phyloP scores from a whole-genome alignment of 2,329 filamentous ascomycete genomes.

The Cadophora sp. region DNA sequence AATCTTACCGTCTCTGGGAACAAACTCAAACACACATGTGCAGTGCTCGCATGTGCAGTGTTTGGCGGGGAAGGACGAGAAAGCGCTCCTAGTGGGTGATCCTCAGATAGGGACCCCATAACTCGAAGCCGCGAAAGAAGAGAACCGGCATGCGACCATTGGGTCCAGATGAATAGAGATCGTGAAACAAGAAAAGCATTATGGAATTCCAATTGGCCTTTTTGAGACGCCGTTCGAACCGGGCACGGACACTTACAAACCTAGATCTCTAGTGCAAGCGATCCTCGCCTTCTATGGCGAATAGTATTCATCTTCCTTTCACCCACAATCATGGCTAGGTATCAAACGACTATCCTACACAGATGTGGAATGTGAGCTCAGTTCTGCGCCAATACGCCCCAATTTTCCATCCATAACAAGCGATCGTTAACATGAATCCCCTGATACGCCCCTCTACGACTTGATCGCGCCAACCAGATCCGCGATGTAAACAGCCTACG shows the following conservation, averaged over 20 bases:
- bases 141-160: background rate
- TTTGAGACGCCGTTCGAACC: background rate
- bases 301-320: background rate
- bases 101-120: too few relatives aligned
- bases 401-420: background rate
- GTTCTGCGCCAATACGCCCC: constrained; percentile 4
- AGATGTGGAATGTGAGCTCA: background rate
- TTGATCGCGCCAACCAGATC: constrained; percentile 30
- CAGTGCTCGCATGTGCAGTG: too few relatives aligned
- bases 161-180: background rate
- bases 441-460: constrained; percentile 20
- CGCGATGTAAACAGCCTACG: constrained; percentile 26
- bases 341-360: constrained; percentile 13
- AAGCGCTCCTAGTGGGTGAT: too few relatives aligned
- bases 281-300: background rate
- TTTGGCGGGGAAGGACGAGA: too few relatives aligned
- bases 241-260: background rate
- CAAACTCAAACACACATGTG: too few relatives aligned
- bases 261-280: background rate
- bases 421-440: background rate
- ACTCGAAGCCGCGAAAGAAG: too few relatives aligned
- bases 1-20: too few relatives aligned
- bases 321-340: background rate
- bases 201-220: background rate
- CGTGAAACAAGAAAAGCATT: background rate